phyloP scores from a whole-genome alignment of 306 rosid species.

The Alnus glutinosa region DNA sequence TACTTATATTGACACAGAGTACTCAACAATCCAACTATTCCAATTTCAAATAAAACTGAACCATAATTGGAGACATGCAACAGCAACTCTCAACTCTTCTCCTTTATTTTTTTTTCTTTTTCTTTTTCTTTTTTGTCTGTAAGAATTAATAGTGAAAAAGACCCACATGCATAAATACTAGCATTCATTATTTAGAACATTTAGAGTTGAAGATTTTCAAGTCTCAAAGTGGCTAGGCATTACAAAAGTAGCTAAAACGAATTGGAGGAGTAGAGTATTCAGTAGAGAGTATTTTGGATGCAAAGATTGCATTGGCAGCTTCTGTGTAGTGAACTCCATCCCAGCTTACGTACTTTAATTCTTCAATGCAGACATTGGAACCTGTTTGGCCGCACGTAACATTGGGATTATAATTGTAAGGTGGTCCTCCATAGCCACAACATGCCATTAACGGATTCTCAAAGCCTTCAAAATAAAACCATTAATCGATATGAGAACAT shows the following conservation, averaged over 20 bases:
- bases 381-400: conserved; percentile 23
- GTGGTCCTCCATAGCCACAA: conserved; percentile 40
- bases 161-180: too few relatives aligned
- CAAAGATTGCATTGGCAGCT: conserved; percentile 35
- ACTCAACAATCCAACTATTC: too few relatives aligned
- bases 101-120: too few relatives aligned
- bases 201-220: neutral
- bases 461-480: conserved; percentile 10
- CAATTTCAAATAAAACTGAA: too few relatives aligned
- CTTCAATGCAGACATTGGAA: conserved; percentile 26
- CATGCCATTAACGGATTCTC: conserved; percentile 33
- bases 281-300: conserved; percentile 35
- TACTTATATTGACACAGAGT: too few relatives aligned
- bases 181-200: too few relatives aligned
- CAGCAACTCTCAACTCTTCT: too few relatives aligned
- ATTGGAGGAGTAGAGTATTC: conserved; percentile 28
- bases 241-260: conserved; percentile 24
- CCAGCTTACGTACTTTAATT: conserved; percentile 35
- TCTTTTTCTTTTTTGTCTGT: too few relatives aligned
- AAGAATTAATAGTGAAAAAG: too few relatives aligned
- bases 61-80: too few relatives aligned
- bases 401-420: conserved; percentile 28
- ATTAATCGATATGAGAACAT: neutral
- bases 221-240: neutral
- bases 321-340: conserved; percentile 40